A percentile compares a stretch with the other conserved stretches of the same genome.
Conservation (phyloP, 1,284 basidiomycete genomes). For the Ustilago lituana region DNA sequence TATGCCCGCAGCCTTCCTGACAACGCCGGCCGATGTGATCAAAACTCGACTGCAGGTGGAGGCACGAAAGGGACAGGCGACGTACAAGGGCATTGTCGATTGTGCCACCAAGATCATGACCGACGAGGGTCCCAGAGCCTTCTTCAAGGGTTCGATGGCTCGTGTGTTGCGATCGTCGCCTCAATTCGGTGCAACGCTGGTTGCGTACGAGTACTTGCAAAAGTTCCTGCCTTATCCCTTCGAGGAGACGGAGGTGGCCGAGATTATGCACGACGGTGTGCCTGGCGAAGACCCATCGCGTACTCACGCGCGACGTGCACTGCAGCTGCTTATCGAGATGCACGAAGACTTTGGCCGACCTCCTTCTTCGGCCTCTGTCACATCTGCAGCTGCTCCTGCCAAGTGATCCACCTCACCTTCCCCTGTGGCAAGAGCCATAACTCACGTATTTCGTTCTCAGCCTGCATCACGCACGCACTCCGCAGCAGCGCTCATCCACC, state of each 20-base stretch:
- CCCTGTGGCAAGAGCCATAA: no score
- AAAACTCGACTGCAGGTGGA: slow-evolving; percentile 99
- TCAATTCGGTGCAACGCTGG: slow-evolving; percentile 87
- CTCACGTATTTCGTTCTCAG: no score
- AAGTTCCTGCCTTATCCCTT: slow-evolving; percentile 52
- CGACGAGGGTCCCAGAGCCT: slow-evolving; percentile 85
- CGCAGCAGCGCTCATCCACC: not conserved
- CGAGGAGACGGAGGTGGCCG: slow-evolving; percentile 43
- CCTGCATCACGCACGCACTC: no score
- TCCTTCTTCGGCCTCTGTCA: slow-evolving; percentile 14
- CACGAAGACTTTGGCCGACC: slow-evolving; percentile 59
- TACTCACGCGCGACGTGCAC: slow-evolving; percentile 49
- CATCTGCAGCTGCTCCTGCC: slow-evolving; percentile 20
- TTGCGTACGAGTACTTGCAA: slow-evolving; percentile 81
- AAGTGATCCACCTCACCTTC: no score
- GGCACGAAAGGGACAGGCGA: slow-evolving; percentile 86
- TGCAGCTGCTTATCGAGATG: slow-evolving; percentile 53
- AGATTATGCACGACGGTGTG: slow-evolving; percentile 41
- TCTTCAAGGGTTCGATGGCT: slow-evolving; percentile 95
- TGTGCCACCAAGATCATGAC: slow-evolving; percentile 84
- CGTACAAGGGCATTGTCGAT: slow-evolving; percentile 90
- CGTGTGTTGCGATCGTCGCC: slow-evolving; percentile 80
- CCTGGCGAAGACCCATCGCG: slow-evolving; percentile 47
- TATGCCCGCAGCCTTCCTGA: slow-evolving; percentile 81
- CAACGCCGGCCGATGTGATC: slow-evolving; percentile 81